Conservation (phyloP, 1,284 basidiomycete genomes). For the Trametes versicolor region DNA sequence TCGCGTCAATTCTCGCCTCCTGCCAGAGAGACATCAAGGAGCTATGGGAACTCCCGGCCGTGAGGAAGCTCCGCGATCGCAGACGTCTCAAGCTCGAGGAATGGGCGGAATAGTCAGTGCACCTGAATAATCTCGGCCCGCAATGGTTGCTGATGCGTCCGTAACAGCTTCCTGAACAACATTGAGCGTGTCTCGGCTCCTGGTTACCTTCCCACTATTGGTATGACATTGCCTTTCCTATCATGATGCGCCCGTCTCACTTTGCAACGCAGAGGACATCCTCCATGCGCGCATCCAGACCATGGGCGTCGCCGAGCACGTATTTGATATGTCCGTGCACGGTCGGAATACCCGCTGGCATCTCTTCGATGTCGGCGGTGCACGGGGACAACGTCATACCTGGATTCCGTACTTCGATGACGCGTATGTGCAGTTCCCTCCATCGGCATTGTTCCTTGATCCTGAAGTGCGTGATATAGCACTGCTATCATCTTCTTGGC, state of each 20-base stretch:
- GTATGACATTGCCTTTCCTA: slow-evolving; percentile 47
- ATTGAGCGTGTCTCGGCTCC: slow-evolving; percentile 72
- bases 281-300: slow-evolving; percentile 86
- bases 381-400: slow-evolving; percentile 82
- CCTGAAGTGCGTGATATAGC: slow-evolving; percentile 20
- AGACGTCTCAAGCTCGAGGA: slow-evolving; percentile 81
- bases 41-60: slow-evolving; percentile 76
- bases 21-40: slow-evolving; percentile 70
- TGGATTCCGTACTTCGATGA: slow-evolving; percentile 89
- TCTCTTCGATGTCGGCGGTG: slow-evolving; percentile 84
- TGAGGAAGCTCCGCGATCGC: slow-evolving; percentile 70
- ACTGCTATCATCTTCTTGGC: slow-evolving; percentile 89
- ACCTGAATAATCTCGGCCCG: background rate
- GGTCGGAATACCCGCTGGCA: slow-evolving; percentile 82
- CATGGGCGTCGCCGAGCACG: slow-evolving; percentile 84
- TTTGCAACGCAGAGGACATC: slow-evolving; percentile 71
- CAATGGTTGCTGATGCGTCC: slow-evolving; percentile 1
- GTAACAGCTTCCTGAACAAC: slow-evolving; percentile 73
- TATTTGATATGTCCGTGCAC: slow-evolving; percentile 77
- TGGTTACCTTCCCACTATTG: slow-evolving; percentile 78
- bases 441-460: background rate
- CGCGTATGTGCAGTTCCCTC: slow-evolving; percentile 49
- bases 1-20: slow-evolving; percentile 64
- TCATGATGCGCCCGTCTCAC: background rate
- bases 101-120: slow-evolving; percentile 83